Evolutionary conservation across 2,329 filamentous ascomycete species (phyloP).

Genomic region (Beauveria asiatica): DNA sequence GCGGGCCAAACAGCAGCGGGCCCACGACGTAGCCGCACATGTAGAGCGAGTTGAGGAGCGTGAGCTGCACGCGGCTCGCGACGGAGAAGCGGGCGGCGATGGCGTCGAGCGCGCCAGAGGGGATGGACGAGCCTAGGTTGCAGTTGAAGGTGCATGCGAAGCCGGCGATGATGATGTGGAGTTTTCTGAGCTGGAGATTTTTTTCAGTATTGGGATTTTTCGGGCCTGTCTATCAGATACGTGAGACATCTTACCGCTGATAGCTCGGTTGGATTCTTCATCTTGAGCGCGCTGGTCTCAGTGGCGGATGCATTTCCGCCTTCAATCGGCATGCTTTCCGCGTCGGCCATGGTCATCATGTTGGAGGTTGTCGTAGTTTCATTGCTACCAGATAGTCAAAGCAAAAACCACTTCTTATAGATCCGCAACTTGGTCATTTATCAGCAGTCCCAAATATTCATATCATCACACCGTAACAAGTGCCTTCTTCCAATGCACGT

Average conservation of each 20-base stretch:
- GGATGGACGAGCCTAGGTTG: conserved; percentile 28
- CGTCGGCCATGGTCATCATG: neutral
- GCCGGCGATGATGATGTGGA: conserved; percentile 26
- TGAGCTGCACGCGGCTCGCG: conserved; percentile 19
- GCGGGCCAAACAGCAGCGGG: conserved; percentile 25
- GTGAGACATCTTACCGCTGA: conserved; percentile 17
- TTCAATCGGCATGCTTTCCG: conserved; percentile 13
- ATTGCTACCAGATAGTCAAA: neutral
- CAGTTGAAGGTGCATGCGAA: conserved; percentile 29
- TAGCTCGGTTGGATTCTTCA: conserved; percentile 20
- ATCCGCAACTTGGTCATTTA: neutral
- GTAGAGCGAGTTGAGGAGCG: conserved; percentile 28
- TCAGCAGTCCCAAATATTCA: neutral
- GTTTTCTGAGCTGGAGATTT: conserved; percentile 18
- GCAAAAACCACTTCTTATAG: neutral
- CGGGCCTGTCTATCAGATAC: too few species aligned
- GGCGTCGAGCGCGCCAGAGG: conserved; percentile 27
- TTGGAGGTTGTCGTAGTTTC: neutral
- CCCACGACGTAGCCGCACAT: conserved; percentile 28
- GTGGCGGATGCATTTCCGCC: conserved; percentile 12
- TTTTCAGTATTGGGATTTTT: neutral
- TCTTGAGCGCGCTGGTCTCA: neutral
- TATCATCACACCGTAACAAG: neutral
- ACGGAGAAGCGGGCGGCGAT: conserved; percentile 23
- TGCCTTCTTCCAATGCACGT: neutral